Evolutionary conservation across 163 green algal genomes (phyloP).

Genomic region (Scenedesmus sp.): DNA sequence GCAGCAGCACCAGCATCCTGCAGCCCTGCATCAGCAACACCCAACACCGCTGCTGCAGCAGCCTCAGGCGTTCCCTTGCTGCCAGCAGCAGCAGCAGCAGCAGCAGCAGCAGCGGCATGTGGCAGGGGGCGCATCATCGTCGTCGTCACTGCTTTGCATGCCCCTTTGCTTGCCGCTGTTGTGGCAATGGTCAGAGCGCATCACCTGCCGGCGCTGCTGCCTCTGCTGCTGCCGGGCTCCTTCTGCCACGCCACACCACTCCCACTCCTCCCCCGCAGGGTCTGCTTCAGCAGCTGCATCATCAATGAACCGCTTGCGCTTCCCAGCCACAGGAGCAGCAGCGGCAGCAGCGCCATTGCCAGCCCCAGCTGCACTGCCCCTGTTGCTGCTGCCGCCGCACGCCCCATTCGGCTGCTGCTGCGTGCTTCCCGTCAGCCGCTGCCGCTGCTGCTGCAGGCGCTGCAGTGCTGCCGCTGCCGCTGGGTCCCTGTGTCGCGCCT

Average conservation of each 20-base stretch:
- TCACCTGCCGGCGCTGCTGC: no score
- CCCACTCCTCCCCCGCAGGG: neutral
- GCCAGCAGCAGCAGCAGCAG: conserved; percentile 3
- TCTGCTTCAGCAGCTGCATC: neutral
- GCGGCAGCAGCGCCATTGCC: neutral
- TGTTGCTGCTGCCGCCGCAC: neutral
- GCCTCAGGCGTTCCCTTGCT: neutral
- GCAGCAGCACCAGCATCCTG: neutral
- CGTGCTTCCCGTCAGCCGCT: neutral
- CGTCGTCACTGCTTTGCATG: neutral
- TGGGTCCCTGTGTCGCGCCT: neutral
- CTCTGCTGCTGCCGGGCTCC: neutral
- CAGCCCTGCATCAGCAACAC: neutral
- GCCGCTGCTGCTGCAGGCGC: conserved; percentile 9
- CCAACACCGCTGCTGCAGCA: neutral
- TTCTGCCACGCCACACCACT: neutral
- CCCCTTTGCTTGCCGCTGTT: neutral
- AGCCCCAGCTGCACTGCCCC: neutral
- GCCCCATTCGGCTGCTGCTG: neutral
- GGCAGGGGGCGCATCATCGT: neutral
- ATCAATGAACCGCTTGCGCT: conserved; percentile 1
- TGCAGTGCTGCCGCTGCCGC: neutral
- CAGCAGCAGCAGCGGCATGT: neutral
- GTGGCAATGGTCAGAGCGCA: no score
- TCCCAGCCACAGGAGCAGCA: neutral